Conservation (phyloP, 139 green algal species). For the Chlamydomonas sp. region DNA sequence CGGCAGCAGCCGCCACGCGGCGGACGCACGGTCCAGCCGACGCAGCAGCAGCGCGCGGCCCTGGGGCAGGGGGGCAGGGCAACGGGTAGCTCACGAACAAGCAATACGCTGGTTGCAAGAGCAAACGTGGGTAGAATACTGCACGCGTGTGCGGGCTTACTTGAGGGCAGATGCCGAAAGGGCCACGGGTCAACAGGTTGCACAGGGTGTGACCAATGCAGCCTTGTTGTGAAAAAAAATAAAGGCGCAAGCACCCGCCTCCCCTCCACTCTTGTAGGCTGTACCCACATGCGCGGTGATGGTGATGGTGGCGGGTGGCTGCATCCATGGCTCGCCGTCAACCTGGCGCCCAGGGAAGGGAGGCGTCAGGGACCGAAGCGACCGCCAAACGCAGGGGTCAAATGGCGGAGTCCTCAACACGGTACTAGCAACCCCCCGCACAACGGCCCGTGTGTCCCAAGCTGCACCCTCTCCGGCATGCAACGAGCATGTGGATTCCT, state of each 20-base stretch:
- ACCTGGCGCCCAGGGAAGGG: slow-evolving; percentile 52
- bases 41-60: slow-evolving; percentile 68
- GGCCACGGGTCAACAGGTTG: no score
- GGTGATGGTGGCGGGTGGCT: slow-evolving; percentile 39
- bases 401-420: no score
- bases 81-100: no score
- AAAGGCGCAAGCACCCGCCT: not conserved
- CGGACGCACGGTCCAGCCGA: slow-evolving; percentile 35
- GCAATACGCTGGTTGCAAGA: not conserved
- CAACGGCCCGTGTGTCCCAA: no score
- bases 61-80: not conserved
- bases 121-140: not conserved
- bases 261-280: not conserved
- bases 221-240: not conserved
- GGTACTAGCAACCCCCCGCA: no score
- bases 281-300: slow-evolving; percentile 6
- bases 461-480: no score
- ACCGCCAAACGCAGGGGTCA: not conserved
- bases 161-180: no score
- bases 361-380: not conserved
- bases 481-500: no score
- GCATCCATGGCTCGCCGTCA: slow-evolving; percentile 86
- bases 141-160: no score
- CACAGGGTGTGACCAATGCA: no score
- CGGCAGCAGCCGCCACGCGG: slow-evolving; percentile 49